Conservation (phyloP, 73 alveolate species). For the Urostyla sp. region DNA sequence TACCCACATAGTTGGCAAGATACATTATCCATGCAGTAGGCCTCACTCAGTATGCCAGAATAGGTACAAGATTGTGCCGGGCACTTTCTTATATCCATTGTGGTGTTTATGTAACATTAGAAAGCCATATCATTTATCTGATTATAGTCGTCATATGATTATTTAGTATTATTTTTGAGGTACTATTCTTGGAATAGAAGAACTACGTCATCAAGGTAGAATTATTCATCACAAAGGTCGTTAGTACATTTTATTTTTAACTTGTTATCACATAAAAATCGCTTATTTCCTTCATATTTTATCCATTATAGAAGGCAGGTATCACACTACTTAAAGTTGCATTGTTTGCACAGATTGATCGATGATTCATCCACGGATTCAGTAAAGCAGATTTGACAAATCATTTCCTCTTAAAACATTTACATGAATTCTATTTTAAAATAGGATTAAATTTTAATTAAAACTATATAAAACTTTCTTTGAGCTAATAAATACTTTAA, state of each 20-base stretch:
- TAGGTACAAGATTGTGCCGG: not conserved
- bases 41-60: not conserved
- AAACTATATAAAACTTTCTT: too few relatives aligned
- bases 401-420: too few relatives aligned
- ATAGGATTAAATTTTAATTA: too few relatives aligned
- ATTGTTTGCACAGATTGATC: too few relatives aligned
- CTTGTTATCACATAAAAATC: not conserved
- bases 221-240: not conserved
- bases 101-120: not conserved
- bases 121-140: not conserved
- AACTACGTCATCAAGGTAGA: not conserved
- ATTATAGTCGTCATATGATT: not conserved
- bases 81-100: not conserved
- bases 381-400: too few relatives aligned
- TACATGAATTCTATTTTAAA: too few relatives aligned
- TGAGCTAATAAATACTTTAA: too few relatives aligned
- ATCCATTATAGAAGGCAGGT: not conserved
- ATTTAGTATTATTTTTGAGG: too few relatives aligned
- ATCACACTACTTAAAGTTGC: slow-evolving; percentile 7
- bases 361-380: too few relatives aligned
- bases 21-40: not conserved
- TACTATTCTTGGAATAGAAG: too few relatives aligned
- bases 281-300: not conserved
- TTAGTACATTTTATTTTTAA: not conserved
- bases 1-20: not conserved